Conservation (phyloP, 2,329 filamentous ascomycete species). For the Phoma sp. region DNA sequence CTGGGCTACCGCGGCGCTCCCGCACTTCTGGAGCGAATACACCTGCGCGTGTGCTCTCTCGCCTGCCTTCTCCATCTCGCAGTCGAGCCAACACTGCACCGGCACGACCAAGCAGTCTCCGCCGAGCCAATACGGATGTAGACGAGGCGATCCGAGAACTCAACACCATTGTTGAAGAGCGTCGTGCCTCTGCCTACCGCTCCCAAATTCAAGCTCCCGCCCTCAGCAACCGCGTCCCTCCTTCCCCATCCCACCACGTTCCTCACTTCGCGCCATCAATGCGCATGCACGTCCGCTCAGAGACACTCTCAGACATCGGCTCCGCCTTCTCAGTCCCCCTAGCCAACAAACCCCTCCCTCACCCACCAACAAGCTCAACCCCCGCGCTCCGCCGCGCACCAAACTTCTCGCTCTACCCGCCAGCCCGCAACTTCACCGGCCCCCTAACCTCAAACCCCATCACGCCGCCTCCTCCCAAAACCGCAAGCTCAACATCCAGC, state of each 20-base stretch:
- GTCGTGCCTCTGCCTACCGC: slow-evolving; percentile 48
- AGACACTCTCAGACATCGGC: slow-evolving; percentile 57
- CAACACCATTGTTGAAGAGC: slow-evolving; percentile 58
- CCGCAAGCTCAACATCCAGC: slow-evolving; percentile 36
- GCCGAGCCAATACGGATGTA: slow-evolving; percentile 48
- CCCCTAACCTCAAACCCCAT: slow-evolving; percentile 46
- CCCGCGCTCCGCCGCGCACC: slow-evolving; percentile 23
- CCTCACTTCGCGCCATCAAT: slow-evolving; percentile 56
- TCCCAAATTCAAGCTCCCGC: slow-evolving; percentile 37
- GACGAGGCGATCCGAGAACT: slow-evolving; percentile 56
- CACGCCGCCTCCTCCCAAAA: slow-evolving; percentile 39
- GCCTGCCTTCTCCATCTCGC: slow-evolving; percentile 43
- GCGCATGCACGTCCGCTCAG: slow-evolving; percentile 54
- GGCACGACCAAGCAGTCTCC: slow-evolving; percentile 45
- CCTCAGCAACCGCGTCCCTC: slow-evolving; percentile 37
- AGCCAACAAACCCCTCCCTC: slow-evolving; percentile 33
- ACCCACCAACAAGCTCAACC: slow-evolving; percentile 18
- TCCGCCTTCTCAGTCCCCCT: slow-evolving; percentile 54
- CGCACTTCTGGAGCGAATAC: slow-evolving; percentile 34
- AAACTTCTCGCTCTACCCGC: slow-evolving; percentile 35
- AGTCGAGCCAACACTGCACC: slow-evolving; percentile 46
- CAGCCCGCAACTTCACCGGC: slow-evolving; percentile 29
- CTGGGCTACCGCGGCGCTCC: slow-evolving; percentile 33
- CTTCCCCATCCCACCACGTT: slow-evolving; percentile 50
- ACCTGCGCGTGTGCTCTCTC: slow-evolving; percentile 36